Conservation (phyloP, 2,329 filamentous ascomycete genomes). For the Trichoderma semiorbis region DNA sequence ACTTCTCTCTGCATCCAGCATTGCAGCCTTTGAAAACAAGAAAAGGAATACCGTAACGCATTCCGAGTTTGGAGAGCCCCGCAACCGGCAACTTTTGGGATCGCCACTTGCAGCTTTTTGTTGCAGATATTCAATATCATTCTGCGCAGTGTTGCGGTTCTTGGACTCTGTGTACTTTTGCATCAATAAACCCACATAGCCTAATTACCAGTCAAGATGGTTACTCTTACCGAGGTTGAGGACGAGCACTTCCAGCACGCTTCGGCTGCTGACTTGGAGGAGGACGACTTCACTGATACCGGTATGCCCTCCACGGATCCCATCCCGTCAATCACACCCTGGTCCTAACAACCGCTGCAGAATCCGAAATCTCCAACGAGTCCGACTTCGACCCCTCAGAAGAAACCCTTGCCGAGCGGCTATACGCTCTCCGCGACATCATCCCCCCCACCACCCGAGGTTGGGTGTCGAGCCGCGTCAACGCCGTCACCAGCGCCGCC, state of each 20-base stretch:
- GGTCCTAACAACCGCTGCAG: constrained; percentile 39
- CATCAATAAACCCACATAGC: not conserved
- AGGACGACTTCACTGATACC: constrained; percentile 90
- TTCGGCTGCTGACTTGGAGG: constrained; percentile 71
- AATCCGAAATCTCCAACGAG: constrained; percentile 81
- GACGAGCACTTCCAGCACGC: constrained; percentile 86
- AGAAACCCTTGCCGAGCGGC: constrained; percentile 63
- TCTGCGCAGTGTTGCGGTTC: not conserved
- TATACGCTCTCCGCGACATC: constrained; percentile 72
- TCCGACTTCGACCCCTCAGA: constrained; percentile 61
- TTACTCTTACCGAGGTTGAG: constrained; percentile 93
- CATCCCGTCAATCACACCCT: not conserved
- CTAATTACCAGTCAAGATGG: constrained; percentile 60
- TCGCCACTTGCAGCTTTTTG: not conserved
- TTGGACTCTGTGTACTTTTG: not conserved
- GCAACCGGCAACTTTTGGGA: not conserved
- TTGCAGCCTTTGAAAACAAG: not conserved
- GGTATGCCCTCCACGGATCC: constrained; percentile 54
- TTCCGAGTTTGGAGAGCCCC: not conserved
- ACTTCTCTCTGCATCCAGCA: not conserved
- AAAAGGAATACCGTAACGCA: not conserved
- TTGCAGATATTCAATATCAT: not conserved
- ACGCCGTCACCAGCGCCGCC: constrained; percentile 47
- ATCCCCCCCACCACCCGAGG: constrained; percentile 69
- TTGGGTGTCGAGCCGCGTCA: constrained; percentile 60